Evolutionary conservation across 805 yeast species (phyloP), one percentile per base, ranked within the genome.

Genomic region (Teunomyces panamensis): DNA sequence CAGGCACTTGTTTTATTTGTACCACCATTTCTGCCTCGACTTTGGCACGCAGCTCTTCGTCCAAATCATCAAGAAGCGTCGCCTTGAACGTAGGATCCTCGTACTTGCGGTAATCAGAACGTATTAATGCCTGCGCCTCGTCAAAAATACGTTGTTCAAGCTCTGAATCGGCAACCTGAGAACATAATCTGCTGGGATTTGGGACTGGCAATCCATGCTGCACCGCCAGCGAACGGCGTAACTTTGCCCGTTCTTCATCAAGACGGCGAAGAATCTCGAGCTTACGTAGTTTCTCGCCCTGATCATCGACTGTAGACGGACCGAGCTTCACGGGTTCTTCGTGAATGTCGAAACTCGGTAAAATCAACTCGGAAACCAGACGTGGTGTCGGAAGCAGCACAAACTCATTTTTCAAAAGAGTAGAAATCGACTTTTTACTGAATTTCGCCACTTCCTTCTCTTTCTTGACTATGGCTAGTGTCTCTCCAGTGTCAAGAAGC

Each of bases 151-250:
- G 30, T 5, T 45, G 27, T 2, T 63, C 64, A 2, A 63, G 30
- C 2, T 37, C 51, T 2, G 36, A 26, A 7, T 29, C 30, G 8
- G 24, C 30, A 4, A 42, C 46, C 2, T 32, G n/a, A 1, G 39
- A 39, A 16, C 26, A 20, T 20, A 47, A 16, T 33, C n/a, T 44
- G n/a, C 10, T 42, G 1, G 65, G 68, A 41, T 66, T 43, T 1
- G 81, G 82, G 10, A 77, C 65, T 0, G 70, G 67, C 7, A 82
- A 64, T 0, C 69, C 77, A 43, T 62, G 59, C 55, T 77, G 80
- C 1, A 79, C 61, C 1, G 69, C 83, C 48, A 67, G 73, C 0
- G 85, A 77, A 42, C 80, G 56, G 34, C 80, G 60, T 6, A 66
- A 53, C 30, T 58, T 61, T 4, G 67, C 60, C 46, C 57, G 57